Conservation (phyloP, 1,284 basidiomycete species). For the Amanita bisporigera region DNA sequence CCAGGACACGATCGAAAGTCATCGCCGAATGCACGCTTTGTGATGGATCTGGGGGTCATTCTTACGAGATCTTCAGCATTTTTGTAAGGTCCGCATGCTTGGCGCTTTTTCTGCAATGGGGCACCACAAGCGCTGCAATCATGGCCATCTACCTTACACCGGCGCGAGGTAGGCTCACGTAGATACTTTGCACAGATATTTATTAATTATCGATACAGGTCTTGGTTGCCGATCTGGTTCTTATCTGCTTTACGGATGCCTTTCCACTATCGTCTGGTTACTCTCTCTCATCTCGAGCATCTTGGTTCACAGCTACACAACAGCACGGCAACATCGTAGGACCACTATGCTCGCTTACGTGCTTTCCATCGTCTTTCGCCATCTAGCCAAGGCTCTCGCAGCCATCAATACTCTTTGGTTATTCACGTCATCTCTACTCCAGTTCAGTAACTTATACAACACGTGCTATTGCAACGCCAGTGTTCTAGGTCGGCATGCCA, state of each 20-base stretch:
- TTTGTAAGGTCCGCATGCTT: conserved; percentile 41
- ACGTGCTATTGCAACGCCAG: conserved; percentile 45
- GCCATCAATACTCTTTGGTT: conserved; percentile 41
- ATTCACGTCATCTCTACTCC: conserved; percentile 41
- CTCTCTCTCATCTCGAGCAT: not conserved
- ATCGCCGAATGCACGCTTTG: not conserved
- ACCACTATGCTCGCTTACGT: conserved; percentile 1
- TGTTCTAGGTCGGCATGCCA: not conserved
- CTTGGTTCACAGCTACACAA: not conserved
- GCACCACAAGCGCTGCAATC: conserved; percentile 45
- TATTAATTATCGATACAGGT: not conserved
- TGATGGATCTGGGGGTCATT: conserved; percentile 27
- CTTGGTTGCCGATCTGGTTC: not conserved
- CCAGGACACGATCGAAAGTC: not conserved
- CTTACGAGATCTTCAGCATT: conserved; percentile 40
- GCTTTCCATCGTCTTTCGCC: conserved; percentile 36
- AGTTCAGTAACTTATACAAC: conserved; percentile 44
- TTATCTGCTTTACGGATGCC: not conserved
- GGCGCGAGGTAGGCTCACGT: conserved; percentile 36
- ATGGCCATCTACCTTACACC: conserved; percentile 48
- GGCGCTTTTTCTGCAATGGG: conserved; percentile 47
- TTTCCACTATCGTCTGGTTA: not conserved
- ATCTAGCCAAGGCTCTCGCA: conserved; percentile 41
- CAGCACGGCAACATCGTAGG: not conserved
- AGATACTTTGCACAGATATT: not conserved